Percentiles rank a stretch among this genome's conserved stretches.
Evolutionary conservation across 2,329 filamentous ascomycete genomes (phyloP).

Genomic region (Kalaharituber pfeilii): DNA sequence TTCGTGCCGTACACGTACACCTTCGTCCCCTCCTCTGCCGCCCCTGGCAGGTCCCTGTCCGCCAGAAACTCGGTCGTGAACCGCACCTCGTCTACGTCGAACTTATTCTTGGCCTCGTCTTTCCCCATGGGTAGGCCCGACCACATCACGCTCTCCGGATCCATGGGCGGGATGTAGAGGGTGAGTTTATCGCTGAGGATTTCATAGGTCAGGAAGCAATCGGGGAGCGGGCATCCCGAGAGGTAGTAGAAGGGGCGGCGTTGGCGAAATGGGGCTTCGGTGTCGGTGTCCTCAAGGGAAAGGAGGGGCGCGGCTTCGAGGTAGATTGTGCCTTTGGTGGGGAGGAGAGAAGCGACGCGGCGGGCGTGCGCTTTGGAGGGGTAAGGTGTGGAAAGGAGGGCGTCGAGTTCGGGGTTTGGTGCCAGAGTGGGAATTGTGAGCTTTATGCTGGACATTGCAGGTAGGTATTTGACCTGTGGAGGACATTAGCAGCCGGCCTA

Average conservation of each 20-base stretch:
- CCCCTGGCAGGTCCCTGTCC: conserved; percentile 28
- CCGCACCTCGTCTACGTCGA: conserved; percentile 64
- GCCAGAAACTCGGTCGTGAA: conserved; percentile 46
- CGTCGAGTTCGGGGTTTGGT: not conserved
- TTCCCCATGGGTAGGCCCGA: conserved; percentile 65
- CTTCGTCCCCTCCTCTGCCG: conserved; percentile 25
- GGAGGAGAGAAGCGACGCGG: conserved; percentile 65
- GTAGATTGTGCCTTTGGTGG: conserved; percentile 62
- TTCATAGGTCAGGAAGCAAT: conserved; percentile 68
- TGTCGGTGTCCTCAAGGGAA: conserved; percentile 52
- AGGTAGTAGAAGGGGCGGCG: conserved; percentile 91
- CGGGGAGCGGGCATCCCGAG: conserved; percentile 65
- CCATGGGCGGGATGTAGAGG: conserved; percentile 77
- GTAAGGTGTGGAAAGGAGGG: conserved; percentile 6
- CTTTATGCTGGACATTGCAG: not conserved
- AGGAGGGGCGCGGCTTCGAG: conserved; percentile 68
- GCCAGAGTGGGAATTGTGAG: not conserved
- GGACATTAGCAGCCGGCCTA: no score
- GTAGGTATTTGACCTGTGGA: no score
- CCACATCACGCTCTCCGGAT: conserved; percentile 86
- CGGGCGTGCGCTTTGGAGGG: conserved; percentile 77
- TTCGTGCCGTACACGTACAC: conserved; percentile 54
- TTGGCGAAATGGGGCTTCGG: conserved; percentile 39
- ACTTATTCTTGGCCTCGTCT: conserved; percentile 56
- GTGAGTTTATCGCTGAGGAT: conserved; percentile 55